Conservation (phyloP, 345 rosid genomes). For the Salix viminalis region DNA sequence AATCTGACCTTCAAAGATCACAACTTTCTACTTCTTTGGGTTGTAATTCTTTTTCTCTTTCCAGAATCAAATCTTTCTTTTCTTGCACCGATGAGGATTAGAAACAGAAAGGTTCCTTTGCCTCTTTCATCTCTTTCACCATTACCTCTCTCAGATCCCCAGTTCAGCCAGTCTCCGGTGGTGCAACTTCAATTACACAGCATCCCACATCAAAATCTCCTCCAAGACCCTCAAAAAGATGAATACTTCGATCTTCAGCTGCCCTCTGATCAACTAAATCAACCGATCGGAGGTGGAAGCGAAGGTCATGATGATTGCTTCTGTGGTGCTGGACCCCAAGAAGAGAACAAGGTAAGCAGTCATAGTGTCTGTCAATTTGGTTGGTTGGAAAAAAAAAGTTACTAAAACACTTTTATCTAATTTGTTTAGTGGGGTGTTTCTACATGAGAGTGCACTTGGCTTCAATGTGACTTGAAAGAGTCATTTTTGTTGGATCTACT, state of each 20-base stretch:
- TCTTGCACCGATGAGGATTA: slow-evolving; percentile 77
- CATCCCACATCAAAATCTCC: slow-evolving; percentile 12
- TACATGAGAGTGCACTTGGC: slow-evolving; percentile 40
- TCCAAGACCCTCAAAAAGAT: slow-evolving; percentile 5
- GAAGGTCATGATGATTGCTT: slow-evolving; percentile 14
- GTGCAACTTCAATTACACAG: slow-evolving; percentile 44
- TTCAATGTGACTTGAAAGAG: slow-evolving; percentile 15
- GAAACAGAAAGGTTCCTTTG: slow-evolving; percentile 72
- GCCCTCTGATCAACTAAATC: slow-evolving; percentile 40
- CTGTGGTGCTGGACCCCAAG: not conserved
- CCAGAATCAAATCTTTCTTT: slow-evolving; percentile 5
- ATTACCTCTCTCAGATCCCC: slow-evolving; percentile 77
- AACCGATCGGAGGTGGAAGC: slow-evolving; percentile 32
- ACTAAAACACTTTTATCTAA: not conserved
- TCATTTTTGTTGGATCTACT: slow-evolving; percentile 3
- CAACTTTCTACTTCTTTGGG: not conserved
- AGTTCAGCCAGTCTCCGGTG: slow-evolving; percentile 44
- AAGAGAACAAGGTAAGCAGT: slow-evolving; percentile 13
- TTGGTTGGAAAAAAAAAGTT: slow-evolving; percentile 20
- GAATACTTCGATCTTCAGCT: slow-evolving; percentile 11
- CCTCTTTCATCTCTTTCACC: slow-evolving; percentile 75
- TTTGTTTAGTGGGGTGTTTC: not conserved
- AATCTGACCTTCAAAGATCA: slow-evolving; percentile 22
- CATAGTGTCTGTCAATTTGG: slow-evolving; percentile 22
- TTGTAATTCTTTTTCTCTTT: not conserved